phyloP scores from a whole-genome alignment of 164 flowering plant species.

The Stephania cephalantha region DNA sequence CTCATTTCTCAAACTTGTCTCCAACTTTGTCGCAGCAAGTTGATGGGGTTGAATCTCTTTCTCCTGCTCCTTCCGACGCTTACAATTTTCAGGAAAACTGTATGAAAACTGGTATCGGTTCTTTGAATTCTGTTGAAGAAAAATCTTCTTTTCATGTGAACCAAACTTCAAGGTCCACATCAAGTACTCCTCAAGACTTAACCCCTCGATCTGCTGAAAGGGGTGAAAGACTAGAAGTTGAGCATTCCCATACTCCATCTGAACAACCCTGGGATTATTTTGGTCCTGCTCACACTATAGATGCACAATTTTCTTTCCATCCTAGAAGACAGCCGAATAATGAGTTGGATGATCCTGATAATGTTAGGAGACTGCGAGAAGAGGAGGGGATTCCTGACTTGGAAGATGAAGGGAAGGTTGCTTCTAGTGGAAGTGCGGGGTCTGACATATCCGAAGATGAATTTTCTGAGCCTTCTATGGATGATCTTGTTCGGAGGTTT shows the following conservation, averaged over 20 bases:
- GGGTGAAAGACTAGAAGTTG: conserved; percentile 36
- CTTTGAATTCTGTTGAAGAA: conserved; percentile 63
- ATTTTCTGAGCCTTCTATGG: conserved; percentile 63
- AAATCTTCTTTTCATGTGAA: conserved; percentile 40
- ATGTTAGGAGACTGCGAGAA: conserved; percentile 35
- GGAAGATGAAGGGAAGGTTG: conserved; percentile 50
- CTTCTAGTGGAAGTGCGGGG: conserved; percentile 30
- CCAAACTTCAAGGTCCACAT: conserved; percentile 41
- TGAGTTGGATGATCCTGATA: conserved; percentile 37
- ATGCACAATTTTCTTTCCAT: conserved; percentile 51
- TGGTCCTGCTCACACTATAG: conserved; percentile 48
- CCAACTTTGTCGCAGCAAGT: conserved; percentile 55
- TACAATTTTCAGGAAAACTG: conserved; percentile 45
- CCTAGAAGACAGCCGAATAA: conserved; percentile 32
- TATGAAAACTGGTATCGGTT: conserved; percentile 50
- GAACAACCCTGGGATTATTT: conserved; percentile 86
- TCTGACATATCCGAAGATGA: conserved; percentile 69
- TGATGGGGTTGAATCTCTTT: conserved; percentile 38
- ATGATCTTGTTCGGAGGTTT: conserved; percentile 58
- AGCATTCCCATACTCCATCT: conserved; percentile 34
- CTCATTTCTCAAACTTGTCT: conserved; percentile 66
- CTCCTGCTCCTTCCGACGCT: conserved; percentile 61
- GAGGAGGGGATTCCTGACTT: conserved; percentile 55
- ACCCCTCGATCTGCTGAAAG: conserved; percentile 41
- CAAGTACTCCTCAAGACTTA: conserved; percentile 37